Evolutionary conservation across 768 basidiomycete species (phyloP).

Genomic region (Tricholoma hemisulphureum): DNA sequence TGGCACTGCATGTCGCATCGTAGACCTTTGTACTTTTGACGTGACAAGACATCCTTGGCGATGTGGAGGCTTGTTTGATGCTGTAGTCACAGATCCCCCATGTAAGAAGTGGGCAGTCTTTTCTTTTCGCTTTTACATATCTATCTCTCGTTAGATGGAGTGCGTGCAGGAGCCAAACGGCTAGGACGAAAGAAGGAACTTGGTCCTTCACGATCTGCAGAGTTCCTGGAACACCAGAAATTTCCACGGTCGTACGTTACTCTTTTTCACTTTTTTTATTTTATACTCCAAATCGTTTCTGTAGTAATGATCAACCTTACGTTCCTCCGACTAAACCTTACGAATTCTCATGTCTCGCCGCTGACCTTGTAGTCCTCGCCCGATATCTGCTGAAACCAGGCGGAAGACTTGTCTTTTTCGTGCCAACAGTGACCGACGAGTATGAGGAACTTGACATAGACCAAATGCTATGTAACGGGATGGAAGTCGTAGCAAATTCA

Average conservation of each 20-base stretch:
- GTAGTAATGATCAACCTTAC: slow-evolving; percentile 2
- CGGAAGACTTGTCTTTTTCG: slow-evolving; percentile 93
- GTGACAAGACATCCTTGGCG: slow-evolving; percentile 89
- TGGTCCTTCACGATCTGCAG: slow-evolving; percentile 34
- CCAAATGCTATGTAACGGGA: slow-evolving; percentile 75
- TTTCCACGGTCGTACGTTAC: slow-evolving; percentile 44
- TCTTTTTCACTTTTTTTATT: neutral
- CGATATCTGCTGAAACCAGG: slow-evolving; percentile 81
- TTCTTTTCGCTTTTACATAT: neutral
- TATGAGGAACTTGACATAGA: slow-evolving; percentile 87
- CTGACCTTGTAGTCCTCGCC: slow-evolving; percentile 57
- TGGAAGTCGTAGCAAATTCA: slow-evolving; percentile 86
- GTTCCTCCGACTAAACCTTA: slow-evolving; percentile 6
- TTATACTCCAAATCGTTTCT: neutral
- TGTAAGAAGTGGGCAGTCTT: slow-evolving; percentile 49
- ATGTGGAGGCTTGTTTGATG: slow-evolving; percentile 87
- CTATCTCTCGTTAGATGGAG: slow-evolving; percentile 64
- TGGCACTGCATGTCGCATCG: slow-evolving; percentile 64
- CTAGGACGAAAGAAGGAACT: slow-evolving; percentile 65
- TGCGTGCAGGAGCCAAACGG: slow-evolving; percentile 84
- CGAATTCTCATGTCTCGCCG: neutral
- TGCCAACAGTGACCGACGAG: slow-evolving; percentile 89
- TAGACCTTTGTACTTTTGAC: slow-evolving; percentile 91
- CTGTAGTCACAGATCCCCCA: slow-evolving; percentile 92
- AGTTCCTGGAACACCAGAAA: slow-evolving; percentile 37